These are phyloP conservation scores for Aspergillus heteromorphus DNA, from an alignment of 495 filamentous ascomycete species.

Conservation along the genomic window DNA sequence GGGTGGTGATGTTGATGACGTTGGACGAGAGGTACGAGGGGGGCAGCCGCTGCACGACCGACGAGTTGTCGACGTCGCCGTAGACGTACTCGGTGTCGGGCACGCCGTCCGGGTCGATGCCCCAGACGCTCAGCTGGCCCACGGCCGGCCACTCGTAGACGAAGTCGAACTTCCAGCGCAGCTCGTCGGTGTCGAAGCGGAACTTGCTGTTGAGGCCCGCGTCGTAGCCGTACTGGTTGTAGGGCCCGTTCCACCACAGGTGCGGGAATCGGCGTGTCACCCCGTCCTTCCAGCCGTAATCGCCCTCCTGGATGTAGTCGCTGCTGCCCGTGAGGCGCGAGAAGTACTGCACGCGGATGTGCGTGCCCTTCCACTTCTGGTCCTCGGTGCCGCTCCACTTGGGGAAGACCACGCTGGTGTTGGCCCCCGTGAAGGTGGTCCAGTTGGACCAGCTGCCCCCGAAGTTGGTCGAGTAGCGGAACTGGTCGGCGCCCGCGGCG, in stretches of 20 bases:
- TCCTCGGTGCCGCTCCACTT: conserved; percentile 46
- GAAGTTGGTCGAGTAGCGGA: conserved; percentile 53
- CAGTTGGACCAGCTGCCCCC: conserved; percentile 45
- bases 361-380: conserved; percentile 57
- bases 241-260: conserved; percentile 54
- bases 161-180: conserved; percentile 44
- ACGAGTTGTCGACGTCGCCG: conserved; percentile 40
- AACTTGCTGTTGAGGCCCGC: conserved; percentile 49
- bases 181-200: conserved; percentile 40
- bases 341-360: conserved; percentile 60
- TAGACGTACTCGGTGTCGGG: conserved; percentile 44
- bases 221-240: conserved; percentile 62
- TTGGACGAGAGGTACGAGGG: conserved; percentile 28
- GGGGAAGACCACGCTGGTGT: conserved; percentile 26
- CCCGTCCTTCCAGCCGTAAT: conserved; percentile 33
- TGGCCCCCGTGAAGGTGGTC: conserved; percentile 41
- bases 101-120: conserved; percentile 37
- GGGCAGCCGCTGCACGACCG: conserved; percentile 15
- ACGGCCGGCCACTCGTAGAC: conserved; percentile 47
- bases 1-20: conserved; percentile 42
- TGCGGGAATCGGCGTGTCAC: conserved; percentile 51
- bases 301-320: conserved; percentile 53
- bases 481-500: conserved; percentile 55
- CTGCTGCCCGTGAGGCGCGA: conserved; percentile 54
- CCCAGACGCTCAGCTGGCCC: conserved; percentile 47